Percentiles rank a stretch among this genome's conserved stretches.
Conservation (phyloP, 2,329 filamentous ascomycete species). For the Tolypocladium endophyticum region DNA sequence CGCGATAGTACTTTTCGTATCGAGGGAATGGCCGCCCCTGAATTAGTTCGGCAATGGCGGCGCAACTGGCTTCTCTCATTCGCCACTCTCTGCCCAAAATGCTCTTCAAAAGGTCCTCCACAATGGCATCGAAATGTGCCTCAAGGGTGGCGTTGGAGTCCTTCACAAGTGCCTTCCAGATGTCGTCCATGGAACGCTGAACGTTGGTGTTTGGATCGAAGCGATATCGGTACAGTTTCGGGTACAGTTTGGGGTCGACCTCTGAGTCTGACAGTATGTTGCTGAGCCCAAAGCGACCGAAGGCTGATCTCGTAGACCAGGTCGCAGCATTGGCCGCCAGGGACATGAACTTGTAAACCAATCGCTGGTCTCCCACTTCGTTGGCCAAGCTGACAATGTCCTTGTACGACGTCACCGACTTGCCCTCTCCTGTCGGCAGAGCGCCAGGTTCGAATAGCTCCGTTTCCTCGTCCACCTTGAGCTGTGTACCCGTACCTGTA, state of each 20-base stretch:
- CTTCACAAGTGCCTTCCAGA: slow-evolving; percentile 94
- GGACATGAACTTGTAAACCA: slow-evolving; percentile 99
- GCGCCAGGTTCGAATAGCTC: slow-evolving; percentile 89
- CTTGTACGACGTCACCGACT: slow-evolving; percentile 88
- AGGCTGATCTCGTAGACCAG: slow-evolving; percentile 94
- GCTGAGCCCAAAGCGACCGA: slow-evolving; percentile 86
- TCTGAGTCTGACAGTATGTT: slow-evolving; percentile 82
- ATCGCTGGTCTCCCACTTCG: slow-evolving; percentile 86
- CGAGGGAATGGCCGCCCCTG: slow-evolving; percentile 65
- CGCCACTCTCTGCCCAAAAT: slow-evolving; percentile 90
- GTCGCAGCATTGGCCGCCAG: slow-evolving; percentile 91
- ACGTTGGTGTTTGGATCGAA: slow-evolving; percentile 95
- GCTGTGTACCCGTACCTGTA: slow-evolving; percentile 61
- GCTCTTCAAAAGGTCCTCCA: slow-evolving; percentile 75
- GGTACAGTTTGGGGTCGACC: slow-evolving; percentile 87
- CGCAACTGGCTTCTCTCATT: slow-evolving; percentile 83
- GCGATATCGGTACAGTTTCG: slow-evolving; percentile 86
- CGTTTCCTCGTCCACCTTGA: slow-evolving; percentile 83
- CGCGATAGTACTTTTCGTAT: slow-evolving; percentile 75
- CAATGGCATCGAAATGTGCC: slow-evolving; percentile 76
- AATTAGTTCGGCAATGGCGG: slow-evolving; percentile 78
- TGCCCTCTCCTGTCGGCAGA: slow-evolving; percentile 80
- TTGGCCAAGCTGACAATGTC: slow-evolving; percentile 94
- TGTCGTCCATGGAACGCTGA: slow-evolving; percentile 90
- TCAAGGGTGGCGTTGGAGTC: slow-evolving; percentile 70